These are phyloP conservation scores for Plasmodium reichenowi DNA, from an alignment of 169 alveolate genomes.

Conservation along the genomic window DNA sequence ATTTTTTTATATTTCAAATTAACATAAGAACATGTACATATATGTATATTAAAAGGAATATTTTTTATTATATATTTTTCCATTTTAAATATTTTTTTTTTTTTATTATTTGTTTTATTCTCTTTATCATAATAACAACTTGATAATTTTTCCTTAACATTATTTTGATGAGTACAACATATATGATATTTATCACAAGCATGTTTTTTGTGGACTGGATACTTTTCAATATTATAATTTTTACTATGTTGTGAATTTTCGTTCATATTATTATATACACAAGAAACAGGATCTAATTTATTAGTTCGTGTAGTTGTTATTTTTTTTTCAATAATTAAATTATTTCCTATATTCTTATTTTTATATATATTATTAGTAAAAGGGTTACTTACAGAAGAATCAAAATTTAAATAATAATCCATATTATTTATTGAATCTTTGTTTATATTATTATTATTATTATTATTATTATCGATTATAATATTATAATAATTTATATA, in stretches of 20 bases:
- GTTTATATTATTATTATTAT: too few relatives aligned
- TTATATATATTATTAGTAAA: too few relatives aligned
- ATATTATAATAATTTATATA: background rate
- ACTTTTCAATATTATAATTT: background rate
- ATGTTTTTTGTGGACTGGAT: background rate
- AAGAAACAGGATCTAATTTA: too few relatives aligned
- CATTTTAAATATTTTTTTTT: background rate
- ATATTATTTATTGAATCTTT: too few relatives aligned
- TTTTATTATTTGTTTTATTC: background rate
- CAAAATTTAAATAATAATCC: too few relatives aligned
- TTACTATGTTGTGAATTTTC: background rate
- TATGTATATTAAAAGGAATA: constrained; percentile 15
- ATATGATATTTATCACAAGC: background rate
- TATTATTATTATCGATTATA: too few relatives aligned
- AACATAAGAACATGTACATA: constrained; percentile 27
- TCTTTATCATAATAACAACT: background rate
- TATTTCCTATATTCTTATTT: too few relatives aligned
- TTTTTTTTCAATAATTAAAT: too few relatives aligned
- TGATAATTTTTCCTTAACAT: background rate
- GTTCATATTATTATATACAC: too few relatives aligned
- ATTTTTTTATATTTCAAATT: constrained; percentile 18
- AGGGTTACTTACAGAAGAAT: too few relatives aligned
- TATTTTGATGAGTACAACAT: background rate
- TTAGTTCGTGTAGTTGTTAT: too few relatives aligned
- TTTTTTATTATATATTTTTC: constrained; percentile 2